Conservation (phyloP, 495 filamentous ascomycete genomes). For the Hypoxylon trugodes region DNA sequence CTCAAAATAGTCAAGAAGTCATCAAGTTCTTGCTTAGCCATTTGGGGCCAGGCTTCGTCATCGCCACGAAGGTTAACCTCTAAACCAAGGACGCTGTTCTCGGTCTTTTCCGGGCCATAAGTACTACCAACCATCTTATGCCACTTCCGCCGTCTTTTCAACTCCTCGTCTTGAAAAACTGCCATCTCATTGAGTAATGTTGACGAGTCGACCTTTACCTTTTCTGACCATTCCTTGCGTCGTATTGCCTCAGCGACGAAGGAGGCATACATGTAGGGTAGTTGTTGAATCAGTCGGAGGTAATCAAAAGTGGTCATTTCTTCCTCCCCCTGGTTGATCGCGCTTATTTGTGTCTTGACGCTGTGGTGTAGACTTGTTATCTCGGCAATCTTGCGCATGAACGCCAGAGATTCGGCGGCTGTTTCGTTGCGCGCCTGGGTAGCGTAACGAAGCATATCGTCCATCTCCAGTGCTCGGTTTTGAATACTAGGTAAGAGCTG, state of each 20-base stretch:
- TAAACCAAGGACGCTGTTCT: constrained; percentile 70
- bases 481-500: constrained; percentile 83
- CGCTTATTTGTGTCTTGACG: constrained; percentile 73
- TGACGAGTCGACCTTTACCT: constrained; percentile 83
- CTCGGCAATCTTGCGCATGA: constrained; percentile 81
- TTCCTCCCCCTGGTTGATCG: constrained; percentile 73
- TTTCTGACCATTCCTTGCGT: constrained; percentile 88
- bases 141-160: constrained; percentile 89
- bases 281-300: constrained; percentile 74
- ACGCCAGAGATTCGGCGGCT: constrained; percentile 65
- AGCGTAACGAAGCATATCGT: constrained; percentile 71
- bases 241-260: constrained; percentile 85
- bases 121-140: constrained; percentile 76
- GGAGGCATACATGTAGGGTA: constrained; percentile 89
- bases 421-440: constrained; percentile 67
- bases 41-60: constrained; percentile 79
- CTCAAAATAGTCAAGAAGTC: constrained; percentile 70
- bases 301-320: constrained; percentile 77
- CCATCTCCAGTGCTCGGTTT: constrained; percentile 77
- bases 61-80: constrained; percentile 87
- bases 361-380: constrained; percentile 77
- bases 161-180: constrained; percentile 87
- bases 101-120: constrained; percentile 53
- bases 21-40: constrained; percentile 68
- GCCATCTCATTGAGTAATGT: constrained; percentile 91